These are phyloP conservation scores for Sicyos edulis DNA, from an alignment of 306 rosid genomes.

Conservation along the genomic window DNA sequence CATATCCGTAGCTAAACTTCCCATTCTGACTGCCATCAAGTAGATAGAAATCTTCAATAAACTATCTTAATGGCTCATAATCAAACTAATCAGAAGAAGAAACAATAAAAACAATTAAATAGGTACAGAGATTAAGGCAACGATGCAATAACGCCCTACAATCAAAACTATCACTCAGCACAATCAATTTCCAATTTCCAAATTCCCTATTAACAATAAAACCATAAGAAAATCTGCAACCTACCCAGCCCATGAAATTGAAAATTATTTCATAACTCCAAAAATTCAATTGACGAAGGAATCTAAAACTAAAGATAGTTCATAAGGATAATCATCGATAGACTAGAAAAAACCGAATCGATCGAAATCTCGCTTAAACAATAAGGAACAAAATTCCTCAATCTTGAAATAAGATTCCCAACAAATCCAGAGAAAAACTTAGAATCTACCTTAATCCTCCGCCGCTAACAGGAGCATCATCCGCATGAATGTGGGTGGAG, in stretches of 20 bases:
- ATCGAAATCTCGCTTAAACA: too few species aligned
- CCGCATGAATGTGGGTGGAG: conserved; percentile 60
- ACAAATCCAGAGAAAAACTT: neutral
- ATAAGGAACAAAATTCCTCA: conserved; percentile 4
- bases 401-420: conserved; percentile 5
- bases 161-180: neutral
- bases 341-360: neutral
- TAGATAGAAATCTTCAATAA: conserved; percentile 27
- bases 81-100: conserved; percentile 14
- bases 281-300: neutral
- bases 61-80: conserved; percentile 11
- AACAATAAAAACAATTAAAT: neutral
- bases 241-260: neutral
- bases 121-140: neutral
- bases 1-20: conserved; percentile 89
- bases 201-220: neutral
- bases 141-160: neutral
- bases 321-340: neutral
- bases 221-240: neutral
- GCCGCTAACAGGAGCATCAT: conserved; percentile 73
- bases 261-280: neutral
- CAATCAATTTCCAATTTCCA: neutral
- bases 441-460: conserved; percentile 72
- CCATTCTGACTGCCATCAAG: conserved; percentile 69
- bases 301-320: neutral